Conservation (phyloP, 768 basidiomycete species). For the Boletus rufocinnamomeus region DNA sequence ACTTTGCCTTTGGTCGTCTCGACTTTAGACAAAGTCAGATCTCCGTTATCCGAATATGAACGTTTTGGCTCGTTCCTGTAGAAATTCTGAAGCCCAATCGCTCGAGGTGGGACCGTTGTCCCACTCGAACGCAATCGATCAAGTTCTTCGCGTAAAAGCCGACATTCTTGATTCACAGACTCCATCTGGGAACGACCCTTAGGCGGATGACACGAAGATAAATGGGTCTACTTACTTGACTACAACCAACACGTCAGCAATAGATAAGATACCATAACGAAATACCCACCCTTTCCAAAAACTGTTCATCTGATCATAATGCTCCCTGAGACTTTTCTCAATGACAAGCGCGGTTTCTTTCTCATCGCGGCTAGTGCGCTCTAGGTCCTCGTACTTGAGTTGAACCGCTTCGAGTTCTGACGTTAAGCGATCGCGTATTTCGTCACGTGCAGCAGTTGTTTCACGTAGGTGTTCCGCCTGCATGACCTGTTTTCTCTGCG, state of each 20-base stretch:
- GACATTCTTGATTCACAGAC: constrained; percentile 28
- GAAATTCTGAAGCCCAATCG: constrained; percentile 27
- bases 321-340: constrained; percentile 56
- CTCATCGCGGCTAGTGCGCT: constrained; percentile 47
- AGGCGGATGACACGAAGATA: constrained; percentile 7
- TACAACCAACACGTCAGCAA: constrained; percentile 28
- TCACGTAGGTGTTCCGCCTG: constrained; percentile 37
- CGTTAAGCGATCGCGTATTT: constrained; percentile 32
- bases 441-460: constrained; percentile 35
- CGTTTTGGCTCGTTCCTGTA: constrained; percentile 27
- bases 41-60: constrained; percentile 18
- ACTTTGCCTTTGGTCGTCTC: constrained; percentile 26
- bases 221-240: constrained; percentile 36
- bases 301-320: constrained; percentile 47
- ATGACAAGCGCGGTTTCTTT: constrained; percentile 51
- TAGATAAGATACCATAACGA: constrained; percentile 9
- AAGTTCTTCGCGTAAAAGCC: constrained; percentile 31
- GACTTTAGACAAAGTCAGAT: constrained; percentile 13
- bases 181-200: constrained; percentile 23
- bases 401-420: constrained; percentile 40
- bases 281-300: constrained; percentile 41
- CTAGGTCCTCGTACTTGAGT: constrained; percentile 44
- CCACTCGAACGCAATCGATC: constrained; percentile 24
- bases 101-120: constrained; percentile 13
- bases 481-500: constrained; percentile 43